Evolutionary conservation across 2,329 filamentous ascomycete species (phyloP).

Genomic region (Tolypocladium pustulatum): DNA sequence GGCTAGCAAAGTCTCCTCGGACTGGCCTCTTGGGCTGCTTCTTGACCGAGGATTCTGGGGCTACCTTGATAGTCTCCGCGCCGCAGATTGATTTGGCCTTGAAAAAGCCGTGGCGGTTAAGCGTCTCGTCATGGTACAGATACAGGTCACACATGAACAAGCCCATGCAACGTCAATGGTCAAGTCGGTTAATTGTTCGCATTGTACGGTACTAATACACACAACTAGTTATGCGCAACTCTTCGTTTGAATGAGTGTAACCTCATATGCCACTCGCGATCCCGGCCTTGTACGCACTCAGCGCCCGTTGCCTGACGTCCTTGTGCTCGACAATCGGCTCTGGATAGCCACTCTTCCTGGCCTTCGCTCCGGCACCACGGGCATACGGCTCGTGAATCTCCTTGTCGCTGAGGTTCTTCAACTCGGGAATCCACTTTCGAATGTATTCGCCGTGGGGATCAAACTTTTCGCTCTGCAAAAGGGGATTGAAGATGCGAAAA

Average conservation of each 20-base stretch:
- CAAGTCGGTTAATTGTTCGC: not conserved
- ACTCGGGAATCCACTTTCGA: slow-evolving; percentile 69
- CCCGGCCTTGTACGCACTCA: slow-evolving; percentile 57
- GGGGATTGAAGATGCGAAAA: slow-evolving; percentile 82
- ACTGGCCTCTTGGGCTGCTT: slow-evolving; percentile 21
- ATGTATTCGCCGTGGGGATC: slow-evolving; percentile 73
- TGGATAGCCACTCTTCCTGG: slow-evolving; percentile 62
- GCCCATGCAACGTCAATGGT: not conserved
- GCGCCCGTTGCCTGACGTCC: slow-evolving; percentile 52
- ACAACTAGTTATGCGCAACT: not conserved
- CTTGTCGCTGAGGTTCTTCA: slow-evolving; percentile 51
- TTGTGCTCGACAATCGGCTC: slow-evolving; percentile 66
- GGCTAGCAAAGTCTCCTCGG: slow-evolving; percentile 49
- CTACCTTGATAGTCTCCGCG: slow-evolving; percentile 47
- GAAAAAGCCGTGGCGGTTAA: slow-evolving; percentile 50
- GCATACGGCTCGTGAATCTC: slow-evolving; percentile 75
- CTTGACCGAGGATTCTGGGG: slow-evolving; percentile 43
- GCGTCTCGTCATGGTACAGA: slow-evolving; percentile 51
- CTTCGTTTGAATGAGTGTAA: no score
- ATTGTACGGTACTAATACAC: not conserved
- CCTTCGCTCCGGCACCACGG: slow-evolving; percentile 46
- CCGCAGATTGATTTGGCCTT: slow-evolving; percentile 50
- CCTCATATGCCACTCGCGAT: slow-evolving; percentile 17
- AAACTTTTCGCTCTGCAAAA: slow-evolving; percentile 78
- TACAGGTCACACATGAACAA: slow-evolving; percentile 48